phyloP scores from a whole-genome alignment of 2,329 filamentous ascomycete species.

The Trichoderma koningii region DNA sequence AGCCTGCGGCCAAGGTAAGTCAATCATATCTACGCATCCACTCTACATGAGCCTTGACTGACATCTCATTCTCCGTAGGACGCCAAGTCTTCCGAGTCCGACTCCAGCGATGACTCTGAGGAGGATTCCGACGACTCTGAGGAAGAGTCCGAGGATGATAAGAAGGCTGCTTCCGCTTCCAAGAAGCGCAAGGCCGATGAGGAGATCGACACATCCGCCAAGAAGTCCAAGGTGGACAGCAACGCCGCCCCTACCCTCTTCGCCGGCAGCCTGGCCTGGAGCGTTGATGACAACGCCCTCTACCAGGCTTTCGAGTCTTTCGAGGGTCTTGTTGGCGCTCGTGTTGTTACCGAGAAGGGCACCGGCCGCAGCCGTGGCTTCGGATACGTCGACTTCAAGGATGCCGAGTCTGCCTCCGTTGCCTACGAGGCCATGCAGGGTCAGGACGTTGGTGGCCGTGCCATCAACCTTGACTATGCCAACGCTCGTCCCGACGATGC shows the following conservation, averaged over 20 bases:
- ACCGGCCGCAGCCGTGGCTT: conserved; percentile 86
- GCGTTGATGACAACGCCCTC: conserved; percentile 81
- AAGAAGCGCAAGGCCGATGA: conserved; percentile 56
- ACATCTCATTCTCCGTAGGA: conserved; percentile 26
- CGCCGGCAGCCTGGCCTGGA: conserved; percentile 89
- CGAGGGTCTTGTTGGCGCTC: conserved; percentile 69
- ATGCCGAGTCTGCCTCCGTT: conserved; percentile 65
- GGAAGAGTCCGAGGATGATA: conserved; percentile 41
- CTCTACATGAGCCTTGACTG: background rate
- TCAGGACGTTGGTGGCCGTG: conserved; percentile 71
- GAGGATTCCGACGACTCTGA: conserved; percentile 43
- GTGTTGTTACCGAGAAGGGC: conserved; percentile 81
- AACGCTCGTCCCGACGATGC: conserved; percentile 62
- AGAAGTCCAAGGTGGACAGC: conserved; percentile 68
- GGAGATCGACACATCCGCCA: conserved; percentile 53
- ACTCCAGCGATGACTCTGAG: conserved; percentile 39
- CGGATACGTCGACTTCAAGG: conserved; percentile 87
- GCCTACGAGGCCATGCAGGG: conserved; percentile 76
- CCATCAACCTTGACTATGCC: conserved; percentile 78
- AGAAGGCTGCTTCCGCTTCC: conserved; percentile 44
- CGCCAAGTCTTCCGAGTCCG: conserved; percentile 36
- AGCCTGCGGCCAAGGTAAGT: conserved; percentile 36
- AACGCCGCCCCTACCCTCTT: conserved; percentile 68
- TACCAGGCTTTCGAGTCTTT: conserved; percentile 79
- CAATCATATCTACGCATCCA: background rate